Evolutionary conservation across 2,329 filamentous ascomycete species (phyloP), one percentile per base, ranked within the genome.

Genomic region (Phialophora chinensis): DNA sequence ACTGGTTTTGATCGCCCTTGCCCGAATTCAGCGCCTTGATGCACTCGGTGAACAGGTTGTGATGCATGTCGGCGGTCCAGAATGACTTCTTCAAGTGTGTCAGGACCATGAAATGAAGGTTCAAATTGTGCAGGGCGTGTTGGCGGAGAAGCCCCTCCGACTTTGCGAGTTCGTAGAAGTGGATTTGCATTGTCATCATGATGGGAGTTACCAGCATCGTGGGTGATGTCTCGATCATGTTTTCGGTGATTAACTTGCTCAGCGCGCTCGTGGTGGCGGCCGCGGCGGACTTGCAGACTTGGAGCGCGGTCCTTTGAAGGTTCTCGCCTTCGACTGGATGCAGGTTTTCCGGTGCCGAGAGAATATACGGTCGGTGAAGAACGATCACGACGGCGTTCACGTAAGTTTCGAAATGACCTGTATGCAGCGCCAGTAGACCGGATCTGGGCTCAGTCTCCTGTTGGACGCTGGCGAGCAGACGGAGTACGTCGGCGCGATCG

Each of bases 321-420:
- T 59, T 53, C 27, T 42, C 35, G 38, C 73, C 63, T 6, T 66
- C 58, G 29, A 27, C 33, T 1, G 42, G 12, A 20, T 63, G 58
- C 5, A 75, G 59, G 5, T 70, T 74, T 17, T 70, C 59, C 0
- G 75, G 73, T 4, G 47, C 20, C 8, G 72, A 70, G 0, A 69
- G 72, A 3, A 72, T 66, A 50, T 67, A 76, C 0, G 72, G 71
- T 0, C 75, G 75, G 57, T 77, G 76, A 31, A 77, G 74, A 0
- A 73, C 71, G 29, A 76, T 71, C 1, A 74, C 53, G 29, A 75
- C 66, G 10, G 74, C 71, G 42, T 75, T 75, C 20, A 47, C 23
- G 14, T 25, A 29, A 1, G 11, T 7, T 23, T 38, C 49, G 60
- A 67, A 42, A 44, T 63, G 65, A 14, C 23, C 29, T n/a, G 33